phyloP scores from a whole-genome alignment of 1,284 basidiomycete species.

The Peniophora sp. region DNA sequence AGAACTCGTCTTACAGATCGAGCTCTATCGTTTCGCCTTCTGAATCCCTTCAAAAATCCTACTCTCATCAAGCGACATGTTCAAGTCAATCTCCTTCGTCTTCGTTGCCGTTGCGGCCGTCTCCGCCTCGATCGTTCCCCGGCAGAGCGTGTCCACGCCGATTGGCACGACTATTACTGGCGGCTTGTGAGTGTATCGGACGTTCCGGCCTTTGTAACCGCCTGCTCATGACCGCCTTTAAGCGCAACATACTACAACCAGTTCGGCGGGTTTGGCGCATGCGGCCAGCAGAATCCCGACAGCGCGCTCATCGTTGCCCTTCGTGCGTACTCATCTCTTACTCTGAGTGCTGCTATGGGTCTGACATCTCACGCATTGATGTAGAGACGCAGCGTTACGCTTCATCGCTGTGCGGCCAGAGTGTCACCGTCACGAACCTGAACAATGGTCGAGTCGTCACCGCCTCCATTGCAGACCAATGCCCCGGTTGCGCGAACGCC shows the following conservation, averaged over 20 bases:
- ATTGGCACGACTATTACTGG: neutral
- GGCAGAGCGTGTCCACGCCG: neutral
- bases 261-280: neutral
- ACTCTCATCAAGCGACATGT: neutral
- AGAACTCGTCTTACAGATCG: too few species aligned
- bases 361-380: neutral
- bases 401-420: neutral
- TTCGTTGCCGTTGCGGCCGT: neutral
- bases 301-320: neutral
- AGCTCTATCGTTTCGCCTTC: too few species aligned
- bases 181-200: neutral
- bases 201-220: neutral
- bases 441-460: neutral
- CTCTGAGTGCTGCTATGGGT: too few species aligned
- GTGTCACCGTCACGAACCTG: neutral
- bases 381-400: neutral
- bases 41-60: too few species aligned
- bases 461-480: neutral
- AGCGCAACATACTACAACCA: neutral
- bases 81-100: neutral
- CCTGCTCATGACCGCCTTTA: neutral
- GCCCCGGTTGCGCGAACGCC: neutral
- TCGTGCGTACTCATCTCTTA: too few species aligned
- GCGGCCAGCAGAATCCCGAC: neutral
- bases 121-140: neutral